These are phyloP conservation scores for Pilatotrama ljubarskyi DNA, from an alignment of 768 basidiomycete genomes.

Conservation along the genomic window DNA sequence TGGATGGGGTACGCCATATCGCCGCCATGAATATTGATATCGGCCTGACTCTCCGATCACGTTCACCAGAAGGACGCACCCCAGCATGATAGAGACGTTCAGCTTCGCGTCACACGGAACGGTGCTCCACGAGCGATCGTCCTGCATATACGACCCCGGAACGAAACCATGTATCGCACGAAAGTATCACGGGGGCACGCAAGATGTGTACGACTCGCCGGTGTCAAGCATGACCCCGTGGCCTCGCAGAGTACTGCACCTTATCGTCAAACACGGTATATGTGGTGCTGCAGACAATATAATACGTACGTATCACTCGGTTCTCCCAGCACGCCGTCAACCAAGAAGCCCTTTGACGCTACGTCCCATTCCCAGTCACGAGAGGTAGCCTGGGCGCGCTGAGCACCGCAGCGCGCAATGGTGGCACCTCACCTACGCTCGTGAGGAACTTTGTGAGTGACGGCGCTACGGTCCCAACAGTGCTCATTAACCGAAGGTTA, in stretches of 20 bases:
- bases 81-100: constrained; percentile 10
- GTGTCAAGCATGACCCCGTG: neutral
- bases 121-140: constrained; percentile 5
- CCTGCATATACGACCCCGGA: constrained; percentile 7
- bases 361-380: no score
- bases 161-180: constrained; percentile 10
- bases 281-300: neutral
- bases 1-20: neutral
- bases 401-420: no score
- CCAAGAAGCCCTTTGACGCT: no score
- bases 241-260: neutral
- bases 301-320: neutral
- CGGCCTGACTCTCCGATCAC: neutral
- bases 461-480: no score
- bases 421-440: no score
- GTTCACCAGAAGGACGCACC: neutral
- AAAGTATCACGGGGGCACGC: constrained; percentile 4
- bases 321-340: no score
- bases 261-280: neutral
- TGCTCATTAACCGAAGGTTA: no score
- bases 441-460: no score
- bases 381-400: no score
- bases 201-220: neutral
- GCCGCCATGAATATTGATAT: no score
- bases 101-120: constrained; percentile 11